Conservation (phyloP, 2,329 filamentous ascomycete genomes). For the Chaetomiaceae sp. region DNA sequence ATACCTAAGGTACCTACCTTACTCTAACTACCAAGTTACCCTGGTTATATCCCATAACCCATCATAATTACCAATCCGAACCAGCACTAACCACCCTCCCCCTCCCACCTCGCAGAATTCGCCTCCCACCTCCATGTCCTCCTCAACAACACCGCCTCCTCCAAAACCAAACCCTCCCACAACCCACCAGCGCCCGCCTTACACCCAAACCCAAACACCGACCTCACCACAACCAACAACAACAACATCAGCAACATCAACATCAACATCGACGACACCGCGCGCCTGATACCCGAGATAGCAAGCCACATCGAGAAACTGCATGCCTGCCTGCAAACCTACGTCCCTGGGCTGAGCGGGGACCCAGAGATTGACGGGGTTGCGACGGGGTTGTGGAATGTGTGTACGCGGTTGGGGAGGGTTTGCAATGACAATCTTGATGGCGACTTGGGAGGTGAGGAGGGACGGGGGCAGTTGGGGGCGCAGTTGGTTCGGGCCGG, state of each 20-base stretch:
- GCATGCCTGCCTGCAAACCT: constrained; percentile 30
- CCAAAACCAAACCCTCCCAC: no score
- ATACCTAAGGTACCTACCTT: no score
- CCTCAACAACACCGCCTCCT: no score
- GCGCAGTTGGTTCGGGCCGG: not conserved
- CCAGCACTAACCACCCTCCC: no score
- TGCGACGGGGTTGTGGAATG: constrained; percentile 62
- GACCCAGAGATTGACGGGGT: constrained; percentile 48
- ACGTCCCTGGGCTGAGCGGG: constrained; percentile 27
- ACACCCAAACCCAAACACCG: not conserved
- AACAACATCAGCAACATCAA: constrained; percentile 13
- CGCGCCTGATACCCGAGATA: constrained; percentile 38
- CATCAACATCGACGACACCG: constrained; percentile 9
- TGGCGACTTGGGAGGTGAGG: constrained; percentile 1
- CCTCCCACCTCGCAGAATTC: no score
- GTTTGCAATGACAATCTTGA: constrained; percentile 16
- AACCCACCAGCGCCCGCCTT: no score
- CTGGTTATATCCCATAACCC: no score
- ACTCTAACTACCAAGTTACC: no score
- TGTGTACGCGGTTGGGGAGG: constrained; percentile 49
- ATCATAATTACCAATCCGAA: no score
- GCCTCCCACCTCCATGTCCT: no score
- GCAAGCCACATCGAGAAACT: constrained; percentile 35
- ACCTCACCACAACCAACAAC: constrained; percentile 5
- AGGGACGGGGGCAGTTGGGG: not conserved